These are phyloP conservation scores for Taiwanofungus camphoratus DNA, from an alignment of 1,284 basidiomycete genomes.

Conservation along the genomic window DNA sequence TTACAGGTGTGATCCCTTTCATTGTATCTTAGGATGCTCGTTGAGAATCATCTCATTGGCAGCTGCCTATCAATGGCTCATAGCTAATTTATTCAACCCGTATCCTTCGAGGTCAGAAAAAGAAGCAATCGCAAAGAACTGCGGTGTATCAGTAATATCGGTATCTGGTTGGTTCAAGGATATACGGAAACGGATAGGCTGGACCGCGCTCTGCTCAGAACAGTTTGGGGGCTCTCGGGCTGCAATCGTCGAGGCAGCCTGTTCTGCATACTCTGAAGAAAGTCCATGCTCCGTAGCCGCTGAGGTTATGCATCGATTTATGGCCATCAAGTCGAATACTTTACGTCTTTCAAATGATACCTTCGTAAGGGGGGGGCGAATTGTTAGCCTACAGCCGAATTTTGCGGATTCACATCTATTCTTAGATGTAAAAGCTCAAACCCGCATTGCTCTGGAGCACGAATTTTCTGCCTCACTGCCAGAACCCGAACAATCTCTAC, in stretches of 20 bases:
- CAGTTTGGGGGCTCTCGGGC: conserved; percentile 14
- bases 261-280: no score
- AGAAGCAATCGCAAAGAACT: conserved; percentile 5
- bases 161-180: conserved; percentile 17
- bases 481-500: no score
- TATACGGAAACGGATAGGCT: conserved; percentile 12
- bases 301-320: no score
- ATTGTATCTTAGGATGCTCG: background rate
- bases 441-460: no score
- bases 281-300: no score
- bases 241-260: conserved; percentile 8
- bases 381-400: no score
- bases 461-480: no score
- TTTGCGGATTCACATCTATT: no score
- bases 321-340: no score
- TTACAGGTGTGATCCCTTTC: background rate
- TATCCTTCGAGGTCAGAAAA: conserved; percentile 15
- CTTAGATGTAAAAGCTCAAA: no score
- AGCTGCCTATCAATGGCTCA: conserved; percentile 14
- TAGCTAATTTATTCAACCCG: conserved; percentile 15
- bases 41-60: conserved; percentile 1
- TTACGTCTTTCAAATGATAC: no score
- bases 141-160: background rate
- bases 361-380: no score
- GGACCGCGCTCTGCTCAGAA: conserved; percentile 8